A percentile compares a stretch with the other conserved stretches of the same genome.
phyloP scores from a whole-genome alignment of 352 stramenopile genomes.

The Pythium dissimile region DNA sequence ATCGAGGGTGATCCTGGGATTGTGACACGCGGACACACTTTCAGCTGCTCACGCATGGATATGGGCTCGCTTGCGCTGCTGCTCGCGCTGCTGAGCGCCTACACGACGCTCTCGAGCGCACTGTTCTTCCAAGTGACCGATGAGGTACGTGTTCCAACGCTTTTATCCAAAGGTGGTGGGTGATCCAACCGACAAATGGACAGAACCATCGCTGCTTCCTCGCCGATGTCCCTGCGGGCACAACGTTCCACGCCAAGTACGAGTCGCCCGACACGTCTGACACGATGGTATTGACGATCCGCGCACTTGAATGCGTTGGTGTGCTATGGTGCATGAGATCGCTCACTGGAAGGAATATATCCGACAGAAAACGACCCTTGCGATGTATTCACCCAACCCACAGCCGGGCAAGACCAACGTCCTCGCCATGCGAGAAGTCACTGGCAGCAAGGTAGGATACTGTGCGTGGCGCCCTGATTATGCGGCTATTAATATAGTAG shows the following conservation, averaged over 20 bases:
- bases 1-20: neutral
- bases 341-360: too few species aligned
- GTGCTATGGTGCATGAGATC: too few species aligned
- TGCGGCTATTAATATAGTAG: too few species aligned
- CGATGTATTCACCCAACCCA: conserved; percentile 52
- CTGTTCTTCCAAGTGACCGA: conserved; percentile 64
- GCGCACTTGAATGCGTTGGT: neutral
- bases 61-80: conserved; percentile 5
- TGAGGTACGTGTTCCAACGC: conserved; percentile 41
- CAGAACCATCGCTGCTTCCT: conserved; percentile 79
- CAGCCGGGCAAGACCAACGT: conserved; percentile 40
- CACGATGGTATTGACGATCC: conserved; percentile 50
- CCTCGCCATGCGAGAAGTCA: conserved; percentile 56
- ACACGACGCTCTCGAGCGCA: conserved; percentile 19
- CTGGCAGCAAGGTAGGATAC: conserved; percentile 43
- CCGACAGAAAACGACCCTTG: conserved; percentile 54
- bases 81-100: conserved; percentile 26
- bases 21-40: conserved; percentile 15
- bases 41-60: neutral
- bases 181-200: too few species aligned
- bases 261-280: conserved; percentile 83
- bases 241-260: conserved; percentile 75
- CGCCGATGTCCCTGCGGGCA: conserved; percentile 70
- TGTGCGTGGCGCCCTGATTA: neutral
- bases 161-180: too few species aligned